Conservation (phyloP, 1,284 basidiomycete genomes). For the Tilletia indica region DNA sequence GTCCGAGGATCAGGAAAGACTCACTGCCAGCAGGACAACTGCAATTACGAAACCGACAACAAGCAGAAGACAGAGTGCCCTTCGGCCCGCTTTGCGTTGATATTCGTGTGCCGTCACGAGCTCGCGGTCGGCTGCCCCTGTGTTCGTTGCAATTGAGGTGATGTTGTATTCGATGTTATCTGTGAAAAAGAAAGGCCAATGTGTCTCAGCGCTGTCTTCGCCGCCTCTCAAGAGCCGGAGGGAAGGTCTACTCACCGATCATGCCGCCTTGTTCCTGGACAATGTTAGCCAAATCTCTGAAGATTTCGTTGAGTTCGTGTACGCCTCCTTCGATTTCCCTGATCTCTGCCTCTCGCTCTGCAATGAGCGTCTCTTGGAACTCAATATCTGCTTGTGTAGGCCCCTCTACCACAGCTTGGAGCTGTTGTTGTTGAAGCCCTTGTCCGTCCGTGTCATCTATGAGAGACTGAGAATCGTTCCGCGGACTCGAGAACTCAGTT, state of each 20-base stretch:
- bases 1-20: conserved; percentile 51
- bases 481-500: conserved; percentile 17
- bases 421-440: conserved; percentile 47
- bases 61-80: conserved; percentile 84
- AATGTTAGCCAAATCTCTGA: conserved; percentile 90
- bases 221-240: not conserved
- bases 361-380: conserved; percentile 92
- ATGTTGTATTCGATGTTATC: conserved; percentile 98
- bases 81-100: conserved; percentile 85
- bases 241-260: conserved; percentile 68
- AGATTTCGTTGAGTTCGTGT: conserved; percentile 94
- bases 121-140: conserved; percentile 79
- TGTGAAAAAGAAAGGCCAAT: conserved; percentile 52
- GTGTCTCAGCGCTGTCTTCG: not conserved
- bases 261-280: conserved; percentile 92
- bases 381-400: conserved; percentile 78
- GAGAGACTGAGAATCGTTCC: conserved; percentile 1
- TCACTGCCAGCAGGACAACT: conserved; percentile 87
- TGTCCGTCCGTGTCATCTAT: conserved; percentile 42
- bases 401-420: conserved; percentile 32
- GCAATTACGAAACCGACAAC: conserved; percentile 81
- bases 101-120: conserved; percentile 86
- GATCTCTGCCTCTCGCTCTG: conserved; percentile 91
- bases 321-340: conserved; percentile 96
- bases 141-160: conserved; percentile 78